Conservation (phyloP, 352 stramenopile genomes). For the Blastocystis sp. region DNA sequence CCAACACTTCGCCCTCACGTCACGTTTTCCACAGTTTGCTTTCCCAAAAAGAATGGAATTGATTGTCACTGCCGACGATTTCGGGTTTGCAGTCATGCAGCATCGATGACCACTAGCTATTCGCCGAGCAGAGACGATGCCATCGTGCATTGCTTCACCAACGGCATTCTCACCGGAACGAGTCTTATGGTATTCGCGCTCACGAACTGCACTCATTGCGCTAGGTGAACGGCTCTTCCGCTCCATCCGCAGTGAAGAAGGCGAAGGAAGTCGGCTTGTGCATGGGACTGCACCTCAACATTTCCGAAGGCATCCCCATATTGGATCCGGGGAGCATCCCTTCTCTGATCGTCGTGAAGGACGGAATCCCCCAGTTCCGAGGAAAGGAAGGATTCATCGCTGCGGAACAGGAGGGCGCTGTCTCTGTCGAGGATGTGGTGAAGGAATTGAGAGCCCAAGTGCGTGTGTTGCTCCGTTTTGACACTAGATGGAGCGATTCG, state of each 20-base stretch:
- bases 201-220: neutral
- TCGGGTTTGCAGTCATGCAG: neutral
- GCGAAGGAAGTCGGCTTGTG: constrained; percentile 46
- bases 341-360: neutral
- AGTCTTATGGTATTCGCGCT: constrained; percentile 57
- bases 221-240: constrained; percentile 70
- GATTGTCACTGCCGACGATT: constrained; percentile 67
- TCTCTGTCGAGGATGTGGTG: constrained; percentile 37
- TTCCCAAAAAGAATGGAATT: constrained; percentile 72
- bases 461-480: neutral
- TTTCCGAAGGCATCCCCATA: constrained; percentile 65
- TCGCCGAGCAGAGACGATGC: constrained; percentile 50
- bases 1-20: too few species aligned
- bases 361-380: constrained; percentile 37
- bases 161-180: constrained; percentile 64
- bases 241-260: constrained; percentile 39
- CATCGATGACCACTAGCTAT: constrained; percentile 51
- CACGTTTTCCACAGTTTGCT: too few species aligned
- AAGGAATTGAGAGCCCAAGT: constrained; percentile 46
- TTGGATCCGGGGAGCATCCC: constrained; percentile 5
- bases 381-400: constrained; percentile 72
- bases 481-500: constrained; percentile 43
- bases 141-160: constrained; percentile 59
- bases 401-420: neutral
- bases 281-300: constrained; percentile 68